Percentiles rank a stretch among this genome's conserved stretches.
phyloP scores from a whole-genome alignment of 495 filamentous ascomycete species.

The Chaetomium tenue region DNA sequence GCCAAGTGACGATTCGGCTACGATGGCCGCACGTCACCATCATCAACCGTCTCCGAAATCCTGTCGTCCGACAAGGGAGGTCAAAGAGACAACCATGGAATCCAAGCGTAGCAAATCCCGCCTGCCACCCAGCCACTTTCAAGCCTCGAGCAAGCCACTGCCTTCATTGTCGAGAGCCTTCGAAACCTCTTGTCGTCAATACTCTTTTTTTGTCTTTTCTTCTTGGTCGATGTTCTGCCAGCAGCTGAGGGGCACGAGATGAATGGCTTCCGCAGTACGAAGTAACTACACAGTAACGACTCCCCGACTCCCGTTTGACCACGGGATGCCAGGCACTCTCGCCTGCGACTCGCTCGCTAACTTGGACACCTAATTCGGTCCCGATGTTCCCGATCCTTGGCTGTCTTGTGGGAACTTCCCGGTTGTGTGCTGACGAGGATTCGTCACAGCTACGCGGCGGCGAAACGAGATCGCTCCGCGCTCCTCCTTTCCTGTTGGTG shows the following conservation, averaged over 20 bases:
- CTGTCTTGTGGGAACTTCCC: background rate
- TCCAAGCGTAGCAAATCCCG: no score
- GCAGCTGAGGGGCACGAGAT: background rate
- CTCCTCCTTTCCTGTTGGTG: background rate
- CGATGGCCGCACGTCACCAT: constrained; percentile 5
- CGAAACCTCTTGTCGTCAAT: no score
- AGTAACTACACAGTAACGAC: no score
- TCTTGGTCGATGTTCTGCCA: background rate
- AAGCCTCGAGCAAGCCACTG: no score
- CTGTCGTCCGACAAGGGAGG: background rate
- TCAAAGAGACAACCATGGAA: background rate
- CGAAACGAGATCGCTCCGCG: background rate
- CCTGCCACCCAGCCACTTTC: no score
- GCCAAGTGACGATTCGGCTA: background rate
- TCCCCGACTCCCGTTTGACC: background rate
- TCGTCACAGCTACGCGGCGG: background rate
- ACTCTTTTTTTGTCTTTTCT: no score
- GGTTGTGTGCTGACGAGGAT: constrained; percentile 2
- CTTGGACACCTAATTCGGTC: constrained; percentile 4
- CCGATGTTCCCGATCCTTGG: background rate
- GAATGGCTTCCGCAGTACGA: background rate
- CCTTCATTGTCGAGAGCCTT: no score
- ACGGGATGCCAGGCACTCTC: background rate
- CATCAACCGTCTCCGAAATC: background rate
- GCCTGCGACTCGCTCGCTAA: constrained; percentile 11